A percentile compares a stretch with the other conserved stretches of the same genome.
phyloP scores from a whole-genome alignment of 2,329 filamentous ascomycete species.

The Dothistroma pini region DNA sequence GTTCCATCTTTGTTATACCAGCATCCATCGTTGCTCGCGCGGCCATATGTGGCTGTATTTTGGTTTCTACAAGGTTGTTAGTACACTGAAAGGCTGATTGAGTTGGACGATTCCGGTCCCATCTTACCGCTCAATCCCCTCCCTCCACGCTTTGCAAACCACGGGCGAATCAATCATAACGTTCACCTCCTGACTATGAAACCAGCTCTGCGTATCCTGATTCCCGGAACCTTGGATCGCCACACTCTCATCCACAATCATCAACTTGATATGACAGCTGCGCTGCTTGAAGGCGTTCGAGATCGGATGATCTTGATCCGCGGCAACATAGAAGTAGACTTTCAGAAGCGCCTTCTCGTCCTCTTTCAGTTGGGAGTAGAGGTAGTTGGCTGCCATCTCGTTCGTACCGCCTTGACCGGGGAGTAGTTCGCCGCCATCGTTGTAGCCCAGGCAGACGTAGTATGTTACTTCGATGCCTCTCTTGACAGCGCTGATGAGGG shows the following conservation, averaged over 20 bases:
- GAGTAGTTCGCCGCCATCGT: conserved; percentile 71
- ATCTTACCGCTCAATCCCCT: conserved; percentile 28
- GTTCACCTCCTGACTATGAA: conserved; percentile 73
- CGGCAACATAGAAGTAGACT: conserved; percentile 68
- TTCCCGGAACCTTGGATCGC: conserved; percentile 74
- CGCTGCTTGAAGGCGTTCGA: conserved; percentile 63
- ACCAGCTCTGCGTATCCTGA: conserved; percentile 78
- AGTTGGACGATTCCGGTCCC: not conserved
- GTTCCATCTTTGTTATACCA: conserved; percentile 54
- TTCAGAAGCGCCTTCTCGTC: conserved; percentile 44
- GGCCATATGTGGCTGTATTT: conserved; percentile 60
- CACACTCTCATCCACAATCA: conserved; percentile 67
- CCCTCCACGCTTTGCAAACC: conserved; percentile 49
- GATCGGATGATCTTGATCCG: conserved; percentile 67
- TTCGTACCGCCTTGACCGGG: conserved; percentile 74
- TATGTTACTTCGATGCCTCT: conserved; percentile 65
- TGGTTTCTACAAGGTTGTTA: conserved; percentile 48
- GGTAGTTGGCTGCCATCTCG: conserved; percentile 61
- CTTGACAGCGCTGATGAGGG: conserved; percentile 61
- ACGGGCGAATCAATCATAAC: conserved; percentile 64
- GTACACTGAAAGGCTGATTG: not conserved
- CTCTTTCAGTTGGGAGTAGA: conserved; percentile 51
- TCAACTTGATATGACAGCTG: conserved; percentile 72
- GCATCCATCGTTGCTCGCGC: conserved; percentile 55
- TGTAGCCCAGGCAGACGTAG: conserved; percentile 75